Evolutionary conservation across 192 early-diverging fungal species (phyloP).

Genomic region (Glomus cerebriforme): DNA sequence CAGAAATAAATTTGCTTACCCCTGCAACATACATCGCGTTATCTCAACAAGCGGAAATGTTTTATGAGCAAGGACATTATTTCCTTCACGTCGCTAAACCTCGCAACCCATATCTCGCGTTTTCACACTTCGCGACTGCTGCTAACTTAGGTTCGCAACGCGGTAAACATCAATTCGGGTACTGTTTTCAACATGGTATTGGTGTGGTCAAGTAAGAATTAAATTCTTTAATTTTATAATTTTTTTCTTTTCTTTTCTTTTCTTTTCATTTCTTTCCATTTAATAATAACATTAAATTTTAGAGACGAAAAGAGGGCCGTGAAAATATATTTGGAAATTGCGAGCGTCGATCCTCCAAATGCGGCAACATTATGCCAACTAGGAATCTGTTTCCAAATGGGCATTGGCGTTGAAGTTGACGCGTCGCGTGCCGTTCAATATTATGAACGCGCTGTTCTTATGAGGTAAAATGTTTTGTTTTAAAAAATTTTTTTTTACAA

Average conservation of each 20-base stretch:
- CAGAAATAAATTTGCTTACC: not conserved
- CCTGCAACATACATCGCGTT: not conserved
- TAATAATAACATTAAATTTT: not conserved
- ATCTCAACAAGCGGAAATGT: not conserved
- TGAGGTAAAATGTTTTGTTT: not conserved
- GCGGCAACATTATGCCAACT: conserved; percentile 15
- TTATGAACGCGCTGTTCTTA: conserved; percentile 3
- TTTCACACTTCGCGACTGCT: not conserved
- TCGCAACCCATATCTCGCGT: not conserved
- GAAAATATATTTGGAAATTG: conserved; percentile 5
- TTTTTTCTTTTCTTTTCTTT: not conserved
- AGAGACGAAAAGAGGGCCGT: conserved; percentile 21
- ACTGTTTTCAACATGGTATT: conserved; percentile 22
- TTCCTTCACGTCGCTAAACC: conserved; percentile 11
- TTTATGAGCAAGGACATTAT: conserved; percentile 21
- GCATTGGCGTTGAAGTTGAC: conserved; percentile 22
- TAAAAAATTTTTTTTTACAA: not conserved
- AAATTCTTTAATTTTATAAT: not conserved
- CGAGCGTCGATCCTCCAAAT: not conserved
- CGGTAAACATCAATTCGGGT: conserved; percentile 12
- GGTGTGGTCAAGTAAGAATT: conserved; percentile 12
- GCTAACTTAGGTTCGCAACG: not conserved
- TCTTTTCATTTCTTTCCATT: not conserved
- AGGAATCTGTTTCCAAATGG: conserved; percentile 28
- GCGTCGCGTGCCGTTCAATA: not conserved